Conservation (phyloP, 2,329 filamentous ascomycete species). For the Clonostachys chloroleuca region DNA sequence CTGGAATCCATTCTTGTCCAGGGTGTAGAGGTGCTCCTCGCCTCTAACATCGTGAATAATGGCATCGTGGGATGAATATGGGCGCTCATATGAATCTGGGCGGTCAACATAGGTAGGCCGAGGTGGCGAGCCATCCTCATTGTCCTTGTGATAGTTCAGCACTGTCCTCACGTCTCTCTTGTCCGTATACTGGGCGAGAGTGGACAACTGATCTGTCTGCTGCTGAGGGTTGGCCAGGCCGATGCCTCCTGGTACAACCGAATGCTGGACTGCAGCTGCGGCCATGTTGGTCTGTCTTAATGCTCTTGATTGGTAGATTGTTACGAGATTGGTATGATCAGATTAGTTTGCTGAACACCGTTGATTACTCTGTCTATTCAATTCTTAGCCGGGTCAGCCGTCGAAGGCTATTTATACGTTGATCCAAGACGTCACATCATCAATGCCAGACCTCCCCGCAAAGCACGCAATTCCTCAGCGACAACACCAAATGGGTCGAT, state of each 20-base stretch:
- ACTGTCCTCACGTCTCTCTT: slow-evolving; percentile 22
- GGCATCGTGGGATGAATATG: slow-evolving; percentile 15
- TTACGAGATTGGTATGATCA: too few species aligned
- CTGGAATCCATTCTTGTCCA: slow-evolving; percentile 33
- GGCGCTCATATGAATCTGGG: slow-evolving; percentile 25
- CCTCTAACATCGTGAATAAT: slow-evolving; percentile 28
- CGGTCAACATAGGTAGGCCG: slow-evolving; percentile 23
- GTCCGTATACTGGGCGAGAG: not conserved
- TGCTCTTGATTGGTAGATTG: not conserved
- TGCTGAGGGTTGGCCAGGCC: not conserved
- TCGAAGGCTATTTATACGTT: too few species aligned
- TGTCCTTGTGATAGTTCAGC: slow-evolving; percentile 32
- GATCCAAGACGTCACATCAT: too few species aligned
- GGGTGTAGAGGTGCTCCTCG: slow-evolving; percentile 23
- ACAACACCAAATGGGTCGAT: too few species aligned
- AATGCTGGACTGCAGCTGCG: slow-evolving; percentile 11
- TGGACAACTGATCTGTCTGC: slow-evolving; percentile 1
- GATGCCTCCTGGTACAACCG: too few species aligned
- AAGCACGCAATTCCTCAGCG: too few species aligned
- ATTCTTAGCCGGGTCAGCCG: too few species aligned
- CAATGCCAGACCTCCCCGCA: too few species aligned
- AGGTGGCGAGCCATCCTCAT: slow-evolving; percentile 33
- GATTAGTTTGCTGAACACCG: too few species aligned
- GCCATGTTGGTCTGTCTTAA: slow-evolving; percentile 9
- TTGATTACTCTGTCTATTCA: too few species aligned